Percentiles rank a stretch among this genome's conserved stretches.
Evolutionary conservation across 345 rosid genomes (phyloP).

Genomic region (Arabidopsis arenosa): DNA sequence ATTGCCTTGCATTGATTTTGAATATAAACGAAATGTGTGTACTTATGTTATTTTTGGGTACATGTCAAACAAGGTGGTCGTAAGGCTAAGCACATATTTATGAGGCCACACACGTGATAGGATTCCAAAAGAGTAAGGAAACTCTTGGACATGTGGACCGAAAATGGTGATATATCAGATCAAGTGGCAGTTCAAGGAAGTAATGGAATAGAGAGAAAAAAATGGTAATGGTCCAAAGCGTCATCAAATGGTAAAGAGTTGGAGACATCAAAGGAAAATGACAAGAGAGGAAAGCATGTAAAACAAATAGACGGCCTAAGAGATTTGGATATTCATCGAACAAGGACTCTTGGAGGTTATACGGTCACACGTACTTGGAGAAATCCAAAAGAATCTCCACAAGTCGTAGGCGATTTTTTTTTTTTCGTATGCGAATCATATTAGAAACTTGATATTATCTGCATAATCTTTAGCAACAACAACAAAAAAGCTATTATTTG

Average conservation of each 20-base stretch:
- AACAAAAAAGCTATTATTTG: too few relatives aligned
- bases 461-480: too few relatives aligned
- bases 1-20: neutral
- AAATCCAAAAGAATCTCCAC: neutral
- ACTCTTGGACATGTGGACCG: slow-evolving; percentile 25
- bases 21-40: neutral
- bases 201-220: neutral
- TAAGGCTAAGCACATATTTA: slow-evolving; percentile 9
- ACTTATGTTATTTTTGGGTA: neutral
- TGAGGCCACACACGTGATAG: slow-evolving; percentile 34
- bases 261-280: slow-evolving; percentile 31
- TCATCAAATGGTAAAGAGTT: slow-evolving; percentile 32
- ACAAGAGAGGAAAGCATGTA: slow-evolving; percentile 17
- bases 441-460: neutral
- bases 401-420: neutral
- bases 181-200: slow-evolving; percentile 21
- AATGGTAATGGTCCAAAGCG: slow-evolving; percentile 18
- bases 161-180: slow-evolving; percentile 30
- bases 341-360: slow-evolving; percentile 3
- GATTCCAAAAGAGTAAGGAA: slow-evolving; percentile 16
- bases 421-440: too few relatives aligned
- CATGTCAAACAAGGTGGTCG: slow-evolving; percentile 21
- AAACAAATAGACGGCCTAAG: slow-evolving; percentile 18
- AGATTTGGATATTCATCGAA: slow-evolving; percentile 3
- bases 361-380: slow-evolving; percentile 16